phyloP scores from a whole-genome alignment of 106 monocot species.

The Dioscorea alata region DNA sequence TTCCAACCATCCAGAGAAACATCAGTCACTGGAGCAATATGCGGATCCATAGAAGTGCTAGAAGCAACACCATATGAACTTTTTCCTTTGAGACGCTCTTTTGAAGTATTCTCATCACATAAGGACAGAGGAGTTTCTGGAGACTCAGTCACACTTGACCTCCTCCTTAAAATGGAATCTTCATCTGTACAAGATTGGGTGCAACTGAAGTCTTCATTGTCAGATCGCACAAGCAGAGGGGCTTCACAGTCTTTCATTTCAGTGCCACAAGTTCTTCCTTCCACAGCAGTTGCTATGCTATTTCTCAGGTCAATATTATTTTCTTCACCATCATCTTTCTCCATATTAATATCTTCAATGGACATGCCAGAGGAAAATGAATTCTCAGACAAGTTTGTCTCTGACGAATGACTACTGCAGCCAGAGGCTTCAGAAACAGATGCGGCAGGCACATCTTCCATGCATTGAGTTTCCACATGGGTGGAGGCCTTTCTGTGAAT shows the following conservation, averaged over 20 bases:
- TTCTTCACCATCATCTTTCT: conserved; percentile 17
- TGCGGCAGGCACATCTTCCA: conserved; percentile 7
- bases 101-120: not conserved
- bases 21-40: conserved; percentile 3
- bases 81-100: not conserved
- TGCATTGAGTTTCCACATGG: conserved; percentile 12
- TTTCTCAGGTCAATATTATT: conserved; percentile 6
- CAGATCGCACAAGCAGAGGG: conserved; percentile 13
- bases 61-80: conserved; percentile 1
- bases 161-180: not conserved
- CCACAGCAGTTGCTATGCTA: conserved; percentile 6
- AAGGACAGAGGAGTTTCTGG: conserved; percentile 7
- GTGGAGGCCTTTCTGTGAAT: conserved; percentile 15
- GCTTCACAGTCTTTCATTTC: conserved; percentile 20
- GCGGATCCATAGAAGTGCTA: not conserved
- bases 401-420: conserved; percentile 7
- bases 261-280: conserved; percentile 28
- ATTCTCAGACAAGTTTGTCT: conserved; percentile 15
- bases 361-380: conserved; percentile 10
- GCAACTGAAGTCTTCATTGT: conserved; percentile 3
- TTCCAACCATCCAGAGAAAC: conserved; percentile 15
- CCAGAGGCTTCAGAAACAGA: conserved; percentile 13
- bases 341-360: conserved; percentile 1
- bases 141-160: conserved; percentile 6
- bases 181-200: not conserved